Conservation (phyloP, 805 yeast species). For the Torulaspora quercuum region DNA sequence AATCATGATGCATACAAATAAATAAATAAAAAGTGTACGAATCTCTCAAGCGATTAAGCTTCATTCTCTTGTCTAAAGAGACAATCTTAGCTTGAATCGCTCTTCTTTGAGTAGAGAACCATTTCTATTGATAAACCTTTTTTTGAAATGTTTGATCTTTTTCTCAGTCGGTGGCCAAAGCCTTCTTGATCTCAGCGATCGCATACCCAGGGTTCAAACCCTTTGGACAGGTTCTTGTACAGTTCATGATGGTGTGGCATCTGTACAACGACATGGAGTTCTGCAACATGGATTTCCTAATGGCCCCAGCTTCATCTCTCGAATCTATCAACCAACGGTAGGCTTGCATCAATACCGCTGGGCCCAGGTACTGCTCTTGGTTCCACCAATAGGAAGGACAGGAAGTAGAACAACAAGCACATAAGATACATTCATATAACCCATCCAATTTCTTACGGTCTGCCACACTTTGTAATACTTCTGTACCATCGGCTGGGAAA, state of each 20-base stretch:
- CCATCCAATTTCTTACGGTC: constrained; percentile 98
- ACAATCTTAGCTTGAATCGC: too few species aligned
- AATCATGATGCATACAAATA: constrained; percentile 9
- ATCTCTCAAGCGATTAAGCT: too few species aligned
- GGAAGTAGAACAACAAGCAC: constrained; percentile 98
- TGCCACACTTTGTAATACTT: constrained; percentile 82
- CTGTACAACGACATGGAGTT: constrained; percentile 97
- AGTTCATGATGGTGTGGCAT: constrained; percentile 99
- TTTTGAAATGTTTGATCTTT: too few species aligned
- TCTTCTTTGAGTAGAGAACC: neutral
- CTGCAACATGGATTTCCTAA: constrained; percentile 85
- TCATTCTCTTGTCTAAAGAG: too few species aligned
- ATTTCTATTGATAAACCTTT: neutral
- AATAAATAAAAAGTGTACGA: constrained; percentile 3
- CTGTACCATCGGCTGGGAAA: constrained; percentile 85
- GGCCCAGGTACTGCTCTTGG: constrained; percentile 97
- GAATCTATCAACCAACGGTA: constrained; percentile 98
- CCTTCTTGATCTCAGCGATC: constrained; percentile 94
- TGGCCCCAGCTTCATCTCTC: constrained; percentile 82
- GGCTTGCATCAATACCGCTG: constrained; percentile 98
- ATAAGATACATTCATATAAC: constrained; percentile 91
- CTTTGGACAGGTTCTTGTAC: constrained; percentile 97
- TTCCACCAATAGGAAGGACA: constrained; percentile 99
- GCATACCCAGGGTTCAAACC: constrained; percentile 98
- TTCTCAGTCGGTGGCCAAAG: constrained; percentile 79